Evolutionary conservation across 768 basidiomycete species (phyloP), one percentile per base, ranked within the genome.

Genomic region (Hysterangium stoloniferum): DNA sequence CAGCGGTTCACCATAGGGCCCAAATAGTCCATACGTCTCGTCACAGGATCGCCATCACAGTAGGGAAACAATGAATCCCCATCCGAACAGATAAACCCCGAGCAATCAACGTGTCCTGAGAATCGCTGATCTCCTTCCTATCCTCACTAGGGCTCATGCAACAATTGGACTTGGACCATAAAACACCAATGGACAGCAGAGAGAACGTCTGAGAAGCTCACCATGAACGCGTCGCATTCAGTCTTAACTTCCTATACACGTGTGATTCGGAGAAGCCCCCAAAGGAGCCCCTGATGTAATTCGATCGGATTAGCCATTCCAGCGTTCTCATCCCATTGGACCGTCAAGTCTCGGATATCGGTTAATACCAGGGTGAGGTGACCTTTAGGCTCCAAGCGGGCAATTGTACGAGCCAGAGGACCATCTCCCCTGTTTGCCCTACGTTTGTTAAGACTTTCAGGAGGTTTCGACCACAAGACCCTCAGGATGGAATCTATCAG

Each of bases 211-310:
- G 90, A 87, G 76, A 99, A 99, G 19, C 95, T 91, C 47, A 93
- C 93, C 88, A 99, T 94, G 73, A 99, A 99, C 1, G 95, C 83
- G 61, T 98, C 96, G 25, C 96, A 95, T 82, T 99, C 96, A 9
- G 96, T 99, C 69, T 99, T 99, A 61, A 98, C 95, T 68, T 97
- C 92, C 65, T 98, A 99, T 1, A 95, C 96, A 25, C 93, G 93
- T 59, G 93, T 94, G 36, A 86, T 73, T 25, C 95, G 80, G 28
- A 97, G 70, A 54, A 86, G 82, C 5, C 94, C 77, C 19, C 96
- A 81, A 40, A 98, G 74, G 20, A 97, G 73, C 44, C 70, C 75
- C 62, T 98, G 94, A 68, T 99, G 96, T 57, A 92, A 66, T 24
- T 82, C 79, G 75, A 96, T 94, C 3, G 94, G 92, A 0, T 84